Base-by-base conservation (phyloP, 1,284 basidiomycete species). In the Naganishia sp. region DNA sequence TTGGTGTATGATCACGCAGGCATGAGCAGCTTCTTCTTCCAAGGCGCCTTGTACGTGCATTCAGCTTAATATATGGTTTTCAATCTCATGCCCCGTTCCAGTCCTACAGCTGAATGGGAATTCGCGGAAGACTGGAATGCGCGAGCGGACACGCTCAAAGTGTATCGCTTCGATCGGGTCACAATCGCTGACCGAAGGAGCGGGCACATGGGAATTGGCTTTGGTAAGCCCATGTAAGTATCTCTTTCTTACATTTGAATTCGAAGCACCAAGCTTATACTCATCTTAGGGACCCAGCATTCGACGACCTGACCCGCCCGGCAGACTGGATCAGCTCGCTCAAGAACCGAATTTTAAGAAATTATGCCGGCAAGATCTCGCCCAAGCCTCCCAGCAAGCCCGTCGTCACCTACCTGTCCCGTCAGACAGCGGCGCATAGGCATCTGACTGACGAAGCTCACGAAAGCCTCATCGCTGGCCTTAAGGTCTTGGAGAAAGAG, bases 341-440 rank as follows among this genome's bases (percentile, higher is more conserved):
- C 39, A 56, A 57, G 15, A 32, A 47, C 6, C 57, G 51, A 5
- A 23, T 66, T 3, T 43, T 66, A 0, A 18, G 28, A 6, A 58
- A 50, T 35, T 66, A 66, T 45, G 41, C 11, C 17, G 65, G 65
- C 17, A 23, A 39, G 17, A 42, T 60, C 10, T 54, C 63, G 25
- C 52, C 56, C 35, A 51, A 61, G 32, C 47, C 49, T 43, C 35
- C 58, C 9, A 32, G 25, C 9, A 60, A 61, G 35, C 65, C 56
- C 2, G 65, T 66, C 15, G 49, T 66, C 50, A 66, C 65, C 13
- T 66, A 66, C 43, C 52, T 66, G 15, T 62, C 56, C 18, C 49
- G 65, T 9, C 65, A 66, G 21, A 46, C 51, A 28, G 57, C 57
- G 4, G n/a, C 25, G 11, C 50, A 50, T 50, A 23, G 65, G 28